Conservation (phyloP, 2,329 filamentous ascomycete genomes). For the Magnaporthiopsis incrustans region DNA sequence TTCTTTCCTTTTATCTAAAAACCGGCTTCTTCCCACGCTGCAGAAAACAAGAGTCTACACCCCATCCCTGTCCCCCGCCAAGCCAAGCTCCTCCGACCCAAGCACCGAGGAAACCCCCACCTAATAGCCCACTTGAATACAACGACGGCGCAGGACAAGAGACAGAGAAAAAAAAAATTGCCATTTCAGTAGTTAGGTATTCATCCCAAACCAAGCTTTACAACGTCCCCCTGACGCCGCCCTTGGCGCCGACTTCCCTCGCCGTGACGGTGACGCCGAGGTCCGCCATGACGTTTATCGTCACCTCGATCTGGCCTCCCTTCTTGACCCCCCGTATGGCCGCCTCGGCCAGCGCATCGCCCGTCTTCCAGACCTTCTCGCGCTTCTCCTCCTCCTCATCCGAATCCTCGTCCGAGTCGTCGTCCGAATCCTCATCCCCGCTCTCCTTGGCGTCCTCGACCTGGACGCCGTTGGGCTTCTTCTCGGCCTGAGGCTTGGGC, state of each 20-base stretch:
- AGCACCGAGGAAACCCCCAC: background rate
- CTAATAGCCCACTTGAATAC: background rate
- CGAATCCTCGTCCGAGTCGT: slow-evolving; percentile 51
- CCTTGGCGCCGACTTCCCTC: slow-evolving; percentile 80
- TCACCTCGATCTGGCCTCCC: slow-evolving; percentile 85
- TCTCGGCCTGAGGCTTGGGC: slow-evolving; percentile 58
- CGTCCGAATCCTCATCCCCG: slow-evolving; percentile 52
- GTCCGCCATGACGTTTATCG: slow-evolving; percentile 78
- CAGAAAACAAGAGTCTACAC: background rate
- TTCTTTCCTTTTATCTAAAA: background rate
- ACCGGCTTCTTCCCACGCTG: background rate
- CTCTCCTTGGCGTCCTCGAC: slow-evolving; percentile 58
- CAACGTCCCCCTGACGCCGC: slow-evolving; percentile 63
- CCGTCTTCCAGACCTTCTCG: slow-evolving; percentile 89
- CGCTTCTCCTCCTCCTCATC: slow-evolving; percentile 79
- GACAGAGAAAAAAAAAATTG: background rate
- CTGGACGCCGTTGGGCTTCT: slow-evolving; percentile 46
- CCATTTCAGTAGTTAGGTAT: background rate
- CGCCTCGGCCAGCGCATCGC: slow-evolving; percentile 74
- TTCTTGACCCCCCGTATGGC: slow-evolving; percentile 79
- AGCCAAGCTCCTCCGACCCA: background rate
- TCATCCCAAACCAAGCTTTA: background rate
- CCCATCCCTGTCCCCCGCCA: too few relatives aligned
- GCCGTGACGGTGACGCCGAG: slow-evolving; percentile 72
- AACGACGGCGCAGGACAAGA: background rate